Evolutionary conservation across 768 basidiomycete species (phyloP).

Genomic region (Hericium rajendrae): DNA sequence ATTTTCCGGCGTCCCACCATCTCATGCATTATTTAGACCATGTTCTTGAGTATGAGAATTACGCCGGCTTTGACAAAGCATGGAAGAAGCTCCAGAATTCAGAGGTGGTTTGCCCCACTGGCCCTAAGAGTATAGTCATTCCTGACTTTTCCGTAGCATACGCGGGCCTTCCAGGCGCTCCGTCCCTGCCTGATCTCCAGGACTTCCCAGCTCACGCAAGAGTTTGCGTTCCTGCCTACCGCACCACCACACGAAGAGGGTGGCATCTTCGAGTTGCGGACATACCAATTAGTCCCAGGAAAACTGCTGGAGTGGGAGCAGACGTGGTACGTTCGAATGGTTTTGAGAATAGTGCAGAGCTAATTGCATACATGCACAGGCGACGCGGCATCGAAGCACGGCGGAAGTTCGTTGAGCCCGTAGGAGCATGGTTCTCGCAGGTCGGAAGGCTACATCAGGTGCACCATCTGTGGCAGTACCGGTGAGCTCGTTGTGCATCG

Average conservation of each 20-base stretch:
- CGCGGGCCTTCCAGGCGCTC: slow-evolving; percentile 59
- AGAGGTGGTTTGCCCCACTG: slow-evolving; percentile 33
- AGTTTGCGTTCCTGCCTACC: slow-evolving; percentile 93
- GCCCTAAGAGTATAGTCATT: neutral
- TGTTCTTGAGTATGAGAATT: slow-evolving; percentile 92
- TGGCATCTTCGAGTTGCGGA: slow-evolving; percentile 89
- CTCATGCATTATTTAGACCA: slow-evolving; percentile 29
- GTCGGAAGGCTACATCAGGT: slow-evolving; percentile 79
- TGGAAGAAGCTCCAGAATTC: slow-evolving; percentile 52
- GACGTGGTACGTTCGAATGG: slow-evolving; percentile 52
- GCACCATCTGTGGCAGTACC: slow-evolving; percentile 97
- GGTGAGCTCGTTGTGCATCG: slow-evolving; percentile 32
- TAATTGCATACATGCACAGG: slow-evolving; percentile 34
- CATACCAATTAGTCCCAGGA: slow-evolving; percentile 83
- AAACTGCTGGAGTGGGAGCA: slow-evolving; percentile 92
- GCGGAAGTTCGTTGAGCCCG: slow-evolving; percentile 72
- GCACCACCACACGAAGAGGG: slow-evolving; percentile 80
- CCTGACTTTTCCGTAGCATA: slow-evolving; percentile 36
- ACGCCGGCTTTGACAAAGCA: slow-evolving; percentile 79
- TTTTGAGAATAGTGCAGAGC: neutral
- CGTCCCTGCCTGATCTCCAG: slow-evolving; percentile 69
- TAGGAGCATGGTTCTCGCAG: slow-evolving; percentile 91
- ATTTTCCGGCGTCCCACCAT: neutral
- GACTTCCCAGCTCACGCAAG: slow-evolving; percentile 73
- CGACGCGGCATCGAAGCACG: slow-evolving; percentile 91